These are phyloP conservation scores for Amyloporia xantha DNA, from an alignment of 768 basidiomycete species.

Conservation along the genomic window DNA sequence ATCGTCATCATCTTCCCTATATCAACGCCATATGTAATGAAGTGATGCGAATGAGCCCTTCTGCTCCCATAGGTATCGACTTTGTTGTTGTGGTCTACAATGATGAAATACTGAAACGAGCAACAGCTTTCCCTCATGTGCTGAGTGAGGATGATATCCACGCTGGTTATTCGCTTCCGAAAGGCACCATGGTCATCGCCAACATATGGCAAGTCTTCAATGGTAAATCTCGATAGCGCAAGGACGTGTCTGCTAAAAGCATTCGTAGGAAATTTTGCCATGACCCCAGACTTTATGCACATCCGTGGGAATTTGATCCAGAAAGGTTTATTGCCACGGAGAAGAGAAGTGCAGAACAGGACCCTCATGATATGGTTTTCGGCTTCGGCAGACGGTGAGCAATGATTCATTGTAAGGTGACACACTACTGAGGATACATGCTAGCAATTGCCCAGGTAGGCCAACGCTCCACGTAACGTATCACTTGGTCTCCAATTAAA, in stretches of 20 bases:
- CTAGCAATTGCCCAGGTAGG: constrained; percentile 18
- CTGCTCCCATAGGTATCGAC: constrained; percentile 19
- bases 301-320: constrained; percentile 30
- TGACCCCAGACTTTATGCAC: constrained; percentile 26
- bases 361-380: constrained; percentile 21
- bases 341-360: constrained; percentile 16
- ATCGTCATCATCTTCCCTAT: constrained; percentile 22
- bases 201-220: constrained; percentile 26
- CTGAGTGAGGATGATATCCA: constrained; percentile 51
- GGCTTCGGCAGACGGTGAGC: constrained; percentile 26
- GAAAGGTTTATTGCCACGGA: constrained; percentile 22
- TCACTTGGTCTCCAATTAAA: not conserved
- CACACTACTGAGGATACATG: too few species aligned
- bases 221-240: not conserved
- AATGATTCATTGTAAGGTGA: too few species aligned
- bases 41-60: constrained; percentile 23
- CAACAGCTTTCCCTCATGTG: constrained; percentile 27
- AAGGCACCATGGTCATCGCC: constrained; percentile 42
- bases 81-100: not conserved
- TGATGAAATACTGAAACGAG: constrained; percentile 18
- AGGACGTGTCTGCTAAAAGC: constrained; percentile 15
- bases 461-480: not conserved
- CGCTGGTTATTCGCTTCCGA: constrained; percentile 47
- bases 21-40: constrained; percentile 21
- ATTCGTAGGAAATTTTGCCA: constrained; percentile 21